These are phyloP conservation scores for Inga leiocalycina DNA, from an alignment of 306 rosid species.

Conservation along the genomic window DNA sequence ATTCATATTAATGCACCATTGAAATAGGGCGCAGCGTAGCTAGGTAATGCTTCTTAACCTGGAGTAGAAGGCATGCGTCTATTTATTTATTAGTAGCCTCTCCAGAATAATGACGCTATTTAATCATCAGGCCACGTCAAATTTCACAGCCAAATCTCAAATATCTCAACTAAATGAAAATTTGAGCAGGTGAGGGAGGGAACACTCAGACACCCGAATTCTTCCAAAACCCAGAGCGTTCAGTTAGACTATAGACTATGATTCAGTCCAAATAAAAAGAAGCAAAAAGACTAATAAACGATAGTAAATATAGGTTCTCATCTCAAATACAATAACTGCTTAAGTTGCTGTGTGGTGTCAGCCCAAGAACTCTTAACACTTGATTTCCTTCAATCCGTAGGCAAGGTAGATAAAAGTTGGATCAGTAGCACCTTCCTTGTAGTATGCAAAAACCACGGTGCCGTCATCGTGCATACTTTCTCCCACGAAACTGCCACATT, in stretches of 20 bases:
- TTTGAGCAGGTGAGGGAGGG: too few relatives aligned
- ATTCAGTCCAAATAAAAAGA: neutral
- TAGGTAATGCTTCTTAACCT: neutral
- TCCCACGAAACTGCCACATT: conserved; percentile 79
- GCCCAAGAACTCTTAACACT: conserved; percentile 55
- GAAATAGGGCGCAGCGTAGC: neutral
- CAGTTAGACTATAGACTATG: neutral
- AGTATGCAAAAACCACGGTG: conserved; percentile 78
- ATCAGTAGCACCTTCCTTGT: conserved; percentile 89
- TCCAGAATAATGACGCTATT: too few relatives aligned
- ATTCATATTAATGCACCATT: too few relatives aligned
- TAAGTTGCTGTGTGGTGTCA: neutral
- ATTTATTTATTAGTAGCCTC: neutral
- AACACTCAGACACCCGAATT: neutral
- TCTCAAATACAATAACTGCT: neutral
- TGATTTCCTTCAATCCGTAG: conserved; percentile 84
- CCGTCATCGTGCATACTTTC: conserved; percentile 93
- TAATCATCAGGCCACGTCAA: neutral
- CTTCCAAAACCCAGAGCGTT: neutral
- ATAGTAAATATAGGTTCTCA: neutral
- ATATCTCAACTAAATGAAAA: neutral
- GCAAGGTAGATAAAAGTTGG: conserved; percentile 86
- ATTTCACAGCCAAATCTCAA: neutral
- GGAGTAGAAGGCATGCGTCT: neutral
- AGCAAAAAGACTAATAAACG: neutral